These are phyloP conservation scores for Exophiala xenobiotica DNA, from an alignment of 2,329 filamentous ascomycete species.

Conservation along the genomic window DNA sequence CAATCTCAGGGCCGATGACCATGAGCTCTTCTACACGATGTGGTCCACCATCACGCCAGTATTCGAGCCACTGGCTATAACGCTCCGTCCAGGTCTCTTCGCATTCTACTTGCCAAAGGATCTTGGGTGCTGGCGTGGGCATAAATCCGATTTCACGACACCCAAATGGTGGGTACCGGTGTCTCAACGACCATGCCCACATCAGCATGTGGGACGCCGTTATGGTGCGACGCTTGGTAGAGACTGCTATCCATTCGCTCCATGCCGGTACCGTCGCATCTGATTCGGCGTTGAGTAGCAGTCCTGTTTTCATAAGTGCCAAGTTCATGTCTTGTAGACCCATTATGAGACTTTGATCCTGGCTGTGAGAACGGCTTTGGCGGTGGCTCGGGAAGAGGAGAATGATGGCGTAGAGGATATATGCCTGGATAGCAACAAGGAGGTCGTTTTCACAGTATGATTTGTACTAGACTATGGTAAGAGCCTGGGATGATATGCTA, in stretches of 20 bases:
- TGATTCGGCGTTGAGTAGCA: conserved; percentile 39
- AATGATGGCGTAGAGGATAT: conserved; percentile 41
- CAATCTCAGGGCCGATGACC: conserved; percentile 32
- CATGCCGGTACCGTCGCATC: conserved; percentile 36
- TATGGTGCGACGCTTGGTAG: conserved; percentile 53
- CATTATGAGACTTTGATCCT: conserved; percentile 34
- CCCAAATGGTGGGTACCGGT: conserved; percentile 37
- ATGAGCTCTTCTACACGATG: conserved; percentile 37
- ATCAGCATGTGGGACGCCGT: conserved; percentile 40
- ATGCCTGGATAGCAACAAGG: conserved; percentile 39
- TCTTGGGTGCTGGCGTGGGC: conserved; percentile 41
- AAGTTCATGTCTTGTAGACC: conserved; percentile 36
- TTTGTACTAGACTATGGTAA: conserved; percentile 32
- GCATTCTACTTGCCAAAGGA: conserved; percentile 39
- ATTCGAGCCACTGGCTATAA: conserved; percentile 37
- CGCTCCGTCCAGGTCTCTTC: conserved; percentile 36
- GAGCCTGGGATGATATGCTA: background rate
- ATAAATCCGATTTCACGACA: conserved; percentile 41
- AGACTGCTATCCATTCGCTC: conserved; percentile 49
- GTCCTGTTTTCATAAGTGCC: conserved; percentile 35
- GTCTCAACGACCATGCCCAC: conserved; percentile 42
- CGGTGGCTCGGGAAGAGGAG: conserved; percentile 39
- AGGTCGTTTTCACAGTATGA: conserved; percentile 37
- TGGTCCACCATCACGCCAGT: conserved; percentile 34
- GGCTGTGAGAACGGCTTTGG: conserved; percentile 26